Percentiles rank a stretch among this genome's conserved stretches.
These are phyloP conservation scores for Paraconiothyrium brasiliense DNA, from an alignment of 2,329 filamentous ascomycete genomes.

Conservation along the genomic window DNA sequence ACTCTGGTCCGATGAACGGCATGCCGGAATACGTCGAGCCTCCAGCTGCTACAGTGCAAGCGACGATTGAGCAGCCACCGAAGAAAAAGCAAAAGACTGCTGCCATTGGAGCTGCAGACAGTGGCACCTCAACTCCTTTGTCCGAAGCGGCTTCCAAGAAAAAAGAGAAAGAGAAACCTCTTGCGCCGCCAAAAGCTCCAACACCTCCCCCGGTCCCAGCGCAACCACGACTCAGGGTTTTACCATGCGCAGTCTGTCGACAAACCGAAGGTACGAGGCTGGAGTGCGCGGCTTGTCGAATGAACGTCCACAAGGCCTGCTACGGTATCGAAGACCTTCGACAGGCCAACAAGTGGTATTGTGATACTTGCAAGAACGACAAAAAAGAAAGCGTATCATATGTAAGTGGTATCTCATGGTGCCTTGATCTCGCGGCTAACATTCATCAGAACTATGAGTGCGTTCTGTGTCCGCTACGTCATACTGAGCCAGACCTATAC, in stretches of 20 bases:
- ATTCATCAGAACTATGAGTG: slow-evolving; percentile 80
- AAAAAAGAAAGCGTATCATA: slow-evolving; percentile 93
- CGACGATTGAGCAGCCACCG: slow-evolving; percentile 61
- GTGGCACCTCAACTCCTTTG: slow-evolving; percentile 54
- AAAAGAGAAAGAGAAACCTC: slow-evolving; percentile 50
- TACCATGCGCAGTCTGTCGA: slow-evolving; percentile 88
- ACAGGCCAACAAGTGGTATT: slow-evolving; percentile 81
- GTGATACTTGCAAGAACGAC: slow-evolving; percentile 95
- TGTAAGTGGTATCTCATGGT: slow-evolving; percentile 58
- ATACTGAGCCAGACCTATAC: slow-evolving; percentile 83
- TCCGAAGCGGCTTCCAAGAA: slow-evolving; percentile 52
- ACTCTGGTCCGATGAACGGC: slow-evolving; percentile 36
- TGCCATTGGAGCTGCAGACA: slow-evolving; percentile 56
- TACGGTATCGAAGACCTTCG: slow-evolving; percentile 83
- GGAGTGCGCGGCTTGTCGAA: slow-evolving; percentile 84
- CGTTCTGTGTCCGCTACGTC: slow-evolving; percentile 85
- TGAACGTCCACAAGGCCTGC: slow-evolving; percentile 91
- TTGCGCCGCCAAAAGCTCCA: slow-evolving; percentile 57
- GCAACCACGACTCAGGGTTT: slow-evolving; percentile 76
- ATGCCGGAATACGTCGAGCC: slow-evolving; percentile 41
- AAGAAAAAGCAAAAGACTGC: slow-evolving; percentile 69
- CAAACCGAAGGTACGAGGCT: slow-evolving; percentile 69
- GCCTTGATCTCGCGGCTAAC: slow-evolving; percentile 28
- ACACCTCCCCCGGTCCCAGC: slow-evolving; percentile 74
- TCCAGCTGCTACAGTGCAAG: slow-evolving; percentile 35